Evolutionary conservation across 768 basidiomycete genomes (phyloP), one percentile per base, ranked within the genome.

Genomic region (Suillus subalutaceus): DNA sequence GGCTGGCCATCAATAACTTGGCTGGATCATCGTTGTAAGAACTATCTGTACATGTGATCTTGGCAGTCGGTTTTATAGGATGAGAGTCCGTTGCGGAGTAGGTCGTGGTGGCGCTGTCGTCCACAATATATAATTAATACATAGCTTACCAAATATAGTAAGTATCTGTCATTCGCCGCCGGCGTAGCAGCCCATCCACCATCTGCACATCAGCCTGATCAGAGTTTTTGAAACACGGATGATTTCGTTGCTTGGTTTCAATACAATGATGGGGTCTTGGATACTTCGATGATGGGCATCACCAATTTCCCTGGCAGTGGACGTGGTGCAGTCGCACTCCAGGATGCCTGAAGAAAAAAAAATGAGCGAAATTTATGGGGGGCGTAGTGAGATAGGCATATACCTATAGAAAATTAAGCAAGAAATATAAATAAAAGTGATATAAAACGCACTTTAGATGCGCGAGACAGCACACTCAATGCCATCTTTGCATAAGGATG

Each of bases 301-400:
- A 78, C 84, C 4, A 72, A 78, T 43, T 81, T 72, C 40, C 65
- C 85, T 32, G 85, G 82, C 50, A 85, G 85, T 52, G 93, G 93
- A 43, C 85, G 90, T 30, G 94, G 95, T 32, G 90, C 85, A 0
- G 77, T 93, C 40, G 95, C 96, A 0, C 72, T 92, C 43, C 76
- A 81, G 66, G 88, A 94, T 74, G 32, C 32, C 32, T 32, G 32
- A 32, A 32, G 32, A 32, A 32, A 32, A 32, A 32, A 32, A 32
- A 32, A 32, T 2, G 32, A 2, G 32, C 32, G 32, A 32, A 32
- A 32, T 32, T 32, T 32, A 32, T 32, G 32, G 32, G 32, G 32
- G 32, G 4, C 32, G 32, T 32, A 32, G 32, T 32, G 32, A 32
- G 32, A 32, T 32, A 32, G 32, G 2, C 32, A 32, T 32, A 32